Evolutionary conservation across 2,329 filamentous ascomycete genomes (phyloP), one percentile per base, ranked within the genome.

Genomic region (Harringtonia lauricola): DNA sequence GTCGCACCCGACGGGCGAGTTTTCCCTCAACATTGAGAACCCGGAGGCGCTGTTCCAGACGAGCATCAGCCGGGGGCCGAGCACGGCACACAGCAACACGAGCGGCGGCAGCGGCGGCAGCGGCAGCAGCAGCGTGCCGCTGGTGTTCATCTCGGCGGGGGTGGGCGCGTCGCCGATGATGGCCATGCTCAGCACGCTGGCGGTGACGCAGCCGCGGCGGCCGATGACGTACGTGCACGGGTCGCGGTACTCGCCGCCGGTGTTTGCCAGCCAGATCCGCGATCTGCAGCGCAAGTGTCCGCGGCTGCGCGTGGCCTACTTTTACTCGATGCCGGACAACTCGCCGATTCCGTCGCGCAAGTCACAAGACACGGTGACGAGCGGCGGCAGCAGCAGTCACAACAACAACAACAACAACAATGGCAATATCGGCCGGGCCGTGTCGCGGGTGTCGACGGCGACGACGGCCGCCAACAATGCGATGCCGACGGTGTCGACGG

Each of bases 1-100:
- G 12, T 80, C 79, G 3, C 81, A 86, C 55, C 83, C 83, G 0
- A 68, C 66, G 4, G 78, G 78, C 35, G 74, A 80, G 53, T 79
- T 81, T 59, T 74, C 64, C 57, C 64, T 79, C 36, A 66, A 76
- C 52, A 61, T 61, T 18, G 60, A 62, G 41, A 57, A 63, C 31
- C 18, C 35, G 26, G 26, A 15, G 29, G 37, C 19, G 28, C 40
- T 14, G 19, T 42, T 30, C 19, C 8, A 4, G 31, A 19, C 19
- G 24, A 26, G 24, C 10, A 6, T 10, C 7, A 26, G 24, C 24
- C 24, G 24, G 24, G 24, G 24, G 24, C 24, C 10, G 7, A 26
- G 24, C 24, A 26, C 24, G 24, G 24, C 24, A 10, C 24, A 26
- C 24, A 26, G 34, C 17, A 36, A 21, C 18, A 26, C 10, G 7